Evolutionary conservation across 345 rosid genomes (phyloP).

Genomic region (Lumnitzera littorea): DNA sequence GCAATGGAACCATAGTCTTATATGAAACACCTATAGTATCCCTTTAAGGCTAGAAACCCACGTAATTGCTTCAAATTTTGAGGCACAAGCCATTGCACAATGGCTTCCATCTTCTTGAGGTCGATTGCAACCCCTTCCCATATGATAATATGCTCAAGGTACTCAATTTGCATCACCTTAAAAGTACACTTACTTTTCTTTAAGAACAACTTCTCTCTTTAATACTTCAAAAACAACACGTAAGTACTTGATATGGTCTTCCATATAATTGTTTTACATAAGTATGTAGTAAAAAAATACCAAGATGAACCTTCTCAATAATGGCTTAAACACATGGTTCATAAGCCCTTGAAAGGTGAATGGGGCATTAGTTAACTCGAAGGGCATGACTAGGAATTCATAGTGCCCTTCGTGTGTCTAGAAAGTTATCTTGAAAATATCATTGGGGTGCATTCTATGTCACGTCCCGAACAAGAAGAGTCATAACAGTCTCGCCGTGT

Average conservation of each 20-base stretch:
- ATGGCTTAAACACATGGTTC: neutral
- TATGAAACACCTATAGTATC: neutral
- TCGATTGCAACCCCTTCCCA: neutral
- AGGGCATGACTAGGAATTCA: neutral
- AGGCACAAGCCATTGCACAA: neutral
- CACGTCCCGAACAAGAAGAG: too few relatives aligned
- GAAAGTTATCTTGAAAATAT: neutral
- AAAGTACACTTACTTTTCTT: neutral
- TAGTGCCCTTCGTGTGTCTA: neutral
- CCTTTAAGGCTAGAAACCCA: neutral
- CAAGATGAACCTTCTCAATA: neutral
- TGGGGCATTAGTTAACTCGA: neutral
- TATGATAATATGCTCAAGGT: neutral
- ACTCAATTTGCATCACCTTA: neutral
- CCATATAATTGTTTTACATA: neutral
- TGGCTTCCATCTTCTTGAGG: neutral
- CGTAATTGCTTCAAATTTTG: neutral
- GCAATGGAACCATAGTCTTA: neutral
- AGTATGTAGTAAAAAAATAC: neutral
- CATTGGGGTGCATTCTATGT: neutral
- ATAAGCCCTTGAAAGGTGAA: neutral
- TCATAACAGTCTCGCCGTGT: too few relatives aligned
- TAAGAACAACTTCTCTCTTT: neutral
- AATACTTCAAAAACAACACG: too few relatives aligned
- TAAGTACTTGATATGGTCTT: neutral